Conservation (phyloP, 345 rosid species). For the Anastatica hierochuntica region DNA sequence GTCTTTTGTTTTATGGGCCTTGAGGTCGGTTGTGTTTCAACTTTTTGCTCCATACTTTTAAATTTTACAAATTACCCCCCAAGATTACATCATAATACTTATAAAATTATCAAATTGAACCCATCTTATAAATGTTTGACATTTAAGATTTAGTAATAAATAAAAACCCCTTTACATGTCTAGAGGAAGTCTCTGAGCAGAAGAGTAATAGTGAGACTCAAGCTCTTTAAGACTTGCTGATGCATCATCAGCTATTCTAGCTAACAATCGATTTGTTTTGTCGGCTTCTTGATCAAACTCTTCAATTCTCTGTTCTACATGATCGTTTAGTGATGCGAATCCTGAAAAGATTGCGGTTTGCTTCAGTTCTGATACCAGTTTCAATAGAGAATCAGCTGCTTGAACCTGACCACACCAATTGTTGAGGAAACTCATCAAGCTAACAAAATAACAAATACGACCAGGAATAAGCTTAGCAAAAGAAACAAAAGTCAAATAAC, state of each 20-base stretch:
- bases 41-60: too few species aligned
- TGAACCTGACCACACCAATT: constrained; percentile 48
- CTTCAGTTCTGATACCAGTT: constrained; percentile 78
- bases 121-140: too few species aligned
- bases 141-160: too few species aligned
- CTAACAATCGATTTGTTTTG: constrained; percentile 50
- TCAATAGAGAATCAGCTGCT: constrained; percentile 81
- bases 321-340: constrained; percentile 84
- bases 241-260: constrained; percentile 69
- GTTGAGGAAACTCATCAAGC: not conserved
- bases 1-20: too few species aligned
- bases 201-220: constrained; percentile 72
- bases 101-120: too few species aligned
- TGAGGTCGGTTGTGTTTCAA: too few species aligned
- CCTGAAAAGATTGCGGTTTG: constrained; percentile 88
- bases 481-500: not conserved
- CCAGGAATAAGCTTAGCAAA: too few species aligned
- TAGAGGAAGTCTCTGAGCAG: constrained; percentile 36
- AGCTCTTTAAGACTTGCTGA: constrained; percentile 87
- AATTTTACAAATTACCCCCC: too few species aligned
- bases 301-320: constrained; percentile 62
- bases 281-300: constrained; percentile 60
- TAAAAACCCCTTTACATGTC: constrained; percentile 3
- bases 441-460: not conserved
- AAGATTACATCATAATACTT: too few species aligned